phyloP scores from a whole-genome alignment of 2,329 filamentous ascomycete species.

The Diaporthe sp. region DNA sequence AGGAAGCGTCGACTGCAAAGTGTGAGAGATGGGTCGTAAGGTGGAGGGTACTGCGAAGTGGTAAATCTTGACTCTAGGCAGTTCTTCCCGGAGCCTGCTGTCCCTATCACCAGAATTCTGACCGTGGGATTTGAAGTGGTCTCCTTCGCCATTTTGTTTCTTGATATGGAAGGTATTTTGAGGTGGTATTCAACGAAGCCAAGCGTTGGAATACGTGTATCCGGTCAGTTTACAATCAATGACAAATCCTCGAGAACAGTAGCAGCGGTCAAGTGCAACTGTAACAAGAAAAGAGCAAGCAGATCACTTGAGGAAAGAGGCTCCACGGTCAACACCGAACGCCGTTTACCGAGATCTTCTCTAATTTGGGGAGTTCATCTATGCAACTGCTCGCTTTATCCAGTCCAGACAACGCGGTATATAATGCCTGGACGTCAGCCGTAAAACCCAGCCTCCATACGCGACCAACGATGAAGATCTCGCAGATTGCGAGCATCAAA shows the following conservation, averaged over 20 bases:
- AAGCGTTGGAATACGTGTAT: not conserved
- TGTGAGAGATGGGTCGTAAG: slow-evolving; percentile 48
- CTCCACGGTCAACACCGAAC: slow-evolving; percentile 5
- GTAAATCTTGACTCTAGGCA: slow-evolving; percentile 49
- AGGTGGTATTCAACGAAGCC: not conserved
- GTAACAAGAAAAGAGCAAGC: slow-evolving; percentile 5
- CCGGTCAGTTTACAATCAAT: slow-evolving; percentile 6
- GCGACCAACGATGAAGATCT: not conserved
- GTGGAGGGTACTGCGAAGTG: slow-evolving; percentile 46
- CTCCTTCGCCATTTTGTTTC: slow-evolving; percentile 35
- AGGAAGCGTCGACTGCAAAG: slow-evolving; percentile 46
- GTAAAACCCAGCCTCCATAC: not conserved
- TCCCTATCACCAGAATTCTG: slow-evolving; percentile 47
- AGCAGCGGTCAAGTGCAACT: not conserved
- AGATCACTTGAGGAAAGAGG: not conserved
- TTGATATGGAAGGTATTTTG: not conserved
- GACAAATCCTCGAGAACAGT: slow-evolving; percentile 12
- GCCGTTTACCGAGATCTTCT: slow-evolving; percentile 18
- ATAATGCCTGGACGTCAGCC: slow-evolving; percentile 9
- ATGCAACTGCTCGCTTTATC: not conserved
- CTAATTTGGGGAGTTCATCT: slow-evolving; percentile 18
- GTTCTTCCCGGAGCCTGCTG: slow-evolving; percentile 47
- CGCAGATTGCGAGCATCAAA: not conserved
- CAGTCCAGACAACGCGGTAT: slow-evolving; percentile 1
- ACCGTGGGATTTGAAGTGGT: slow-evolving; percentile 42